Evolutionary conservation across 176 grass and related monocot species (phyloP).

Genomic region (sorghum (Sorghum bicolor)): Sorghum_bicolor_NCBIv3 NC_012871.2:66718001-66718500

Average conservation of each 20-base stretch:
- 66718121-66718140: background rate
- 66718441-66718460: background rate
- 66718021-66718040: background rate
- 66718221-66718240: background rate
- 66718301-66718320: constrained; percentile 8
- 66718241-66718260: background rate
- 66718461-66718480: constrained; percentile 12
- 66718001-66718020: background rate
- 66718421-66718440: no score
- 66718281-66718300: constrained; percentile 9
- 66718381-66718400: background rate
- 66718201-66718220: no score
- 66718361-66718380: background rate
- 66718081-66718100: background rate
- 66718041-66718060: background rate
- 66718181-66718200: no score
- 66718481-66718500: constrained; percentile 45
- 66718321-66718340: constrained; percentile 31
- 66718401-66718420: background rate
- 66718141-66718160: no score
- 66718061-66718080: background rate
- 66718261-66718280: constrained; percentile 15
- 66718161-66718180: no score
- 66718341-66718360: constrained; percentile 47
- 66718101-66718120: background rate